Base-by-base conservation (phyloP, 176 grass and related monocot genomes). In the Elaeis guineensis region DNA sequence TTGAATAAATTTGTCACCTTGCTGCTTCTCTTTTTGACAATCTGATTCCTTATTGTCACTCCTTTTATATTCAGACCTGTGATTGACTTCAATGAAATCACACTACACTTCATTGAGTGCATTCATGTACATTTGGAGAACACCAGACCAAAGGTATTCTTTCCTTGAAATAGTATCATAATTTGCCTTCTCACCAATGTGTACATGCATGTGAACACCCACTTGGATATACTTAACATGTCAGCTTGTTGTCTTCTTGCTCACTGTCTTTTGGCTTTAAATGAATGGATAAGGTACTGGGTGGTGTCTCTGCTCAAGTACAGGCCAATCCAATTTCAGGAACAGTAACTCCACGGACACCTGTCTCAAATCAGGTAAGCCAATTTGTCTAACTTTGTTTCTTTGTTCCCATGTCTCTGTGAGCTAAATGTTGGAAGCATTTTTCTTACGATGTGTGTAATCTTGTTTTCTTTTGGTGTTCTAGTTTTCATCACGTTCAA, bases 21-120 rank as follows among this genome's bases (percentile, higher is more conserved):
- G 1, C 28, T 30, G 28, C 35, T 44, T 2, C 35, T 14, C 11
- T 44, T 12, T 44, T 30, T 56, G 59, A 62, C 62, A 62, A 65
- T 66, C 9, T 32, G 9, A 55, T 75, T 64, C 57, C 22, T 53
- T 73, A 59, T 57, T 7, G 19, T 39, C 72, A 58, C 56, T 55
- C 63, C 56, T 56, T 82, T 65, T 73, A 16, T 75, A 71, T 11
- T 35, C 62, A 97, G 87, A 23, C 81, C 65, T 72, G 81, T 97
- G 71, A 74, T 55, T n/a, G 66, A 91, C 63, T 97, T 85, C 76
- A 91, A 91, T 69, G 72, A 91, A 25, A 57, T 97, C 57, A 87
- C 87, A 2, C 84, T 80, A 61, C 92, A 97, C 65, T 91, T 91
- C 82, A 59, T 96, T 30, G 72, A 90, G 57, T 96, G 86, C 73